phyloP scores from a whole-genome alignment of 2,329 filamentous ascomycete genomes.

The Exophiala sideris region DNA sequence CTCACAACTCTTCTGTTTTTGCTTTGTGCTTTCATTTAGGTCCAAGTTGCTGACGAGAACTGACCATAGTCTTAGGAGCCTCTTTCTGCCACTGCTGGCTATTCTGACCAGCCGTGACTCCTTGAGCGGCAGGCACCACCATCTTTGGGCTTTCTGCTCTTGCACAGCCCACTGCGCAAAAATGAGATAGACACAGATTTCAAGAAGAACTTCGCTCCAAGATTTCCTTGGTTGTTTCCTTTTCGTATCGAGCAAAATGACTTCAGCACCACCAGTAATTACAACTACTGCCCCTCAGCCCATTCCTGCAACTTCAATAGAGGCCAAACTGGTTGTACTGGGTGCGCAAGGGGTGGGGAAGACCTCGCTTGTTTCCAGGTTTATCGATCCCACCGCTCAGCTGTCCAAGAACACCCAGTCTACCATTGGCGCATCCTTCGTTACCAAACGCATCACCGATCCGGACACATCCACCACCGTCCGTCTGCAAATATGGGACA shows the following conservation, averaged over 20 bases:
- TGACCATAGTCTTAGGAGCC: neutral
- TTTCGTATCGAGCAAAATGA: conserved; percentile 10
- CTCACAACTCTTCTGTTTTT: neutral
- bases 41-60: neutral
- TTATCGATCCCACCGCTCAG: conserved; percentile 45
- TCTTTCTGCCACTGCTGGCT: neutral
- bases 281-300: conserved; percentile 14
- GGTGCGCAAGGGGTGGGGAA: conserved; percentile 53
- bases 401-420: conserved; percentile 42
- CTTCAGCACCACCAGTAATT: conserved; percentile 10
- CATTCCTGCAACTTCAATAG: conserved; percentile 27
- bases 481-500: conserved; percentile 95
- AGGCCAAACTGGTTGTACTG: conserved; percentile 53
- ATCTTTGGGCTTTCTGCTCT: neutral
- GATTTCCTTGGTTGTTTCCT: conserved; percentile 6
- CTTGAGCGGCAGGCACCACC: neutral
- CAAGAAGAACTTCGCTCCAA: neutral
- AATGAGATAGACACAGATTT: conserved; percentile 9
- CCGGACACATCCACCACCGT: conserved; percentile 81
- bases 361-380: conserved; percentile 51
- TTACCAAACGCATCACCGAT: conserved; percentile 77
- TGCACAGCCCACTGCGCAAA: conserved; percentile 2
- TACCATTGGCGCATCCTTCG: conserved; percentile 76
- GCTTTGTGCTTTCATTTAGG: neutral
- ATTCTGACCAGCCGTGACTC: neutral